phyloP scores from a whole-genome alignment of 805 yeast species.

The Tetrapisispora iriomotensis region DNA sequence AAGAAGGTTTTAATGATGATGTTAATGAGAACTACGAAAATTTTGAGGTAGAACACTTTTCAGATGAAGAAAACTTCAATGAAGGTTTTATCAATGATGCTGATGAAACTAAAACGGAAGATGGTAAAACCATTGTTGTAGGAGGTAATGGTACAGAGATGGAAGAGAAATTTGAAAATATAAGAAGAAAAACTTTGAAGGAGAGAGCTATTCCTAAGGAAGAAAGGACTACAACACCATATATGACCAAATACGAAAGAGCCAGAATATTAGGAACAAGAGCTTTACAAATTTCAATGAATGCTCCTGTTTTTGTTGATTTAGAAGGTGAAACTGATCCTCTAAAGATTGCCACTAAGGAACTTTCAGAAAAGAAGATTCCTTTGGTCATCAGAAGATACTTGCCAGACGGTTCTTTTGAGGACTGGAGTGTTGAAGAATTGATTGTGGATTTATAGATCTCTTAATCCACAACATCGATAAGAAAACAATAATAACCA shows the following conservation, averaged over 20 bases:
- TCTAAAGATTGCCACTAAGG: constrained; percentile 94
- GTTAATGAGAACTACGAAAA: constrained; percentile 59
- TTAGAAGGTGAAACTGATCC: constrained; percentile 99
- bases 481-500: background rate
- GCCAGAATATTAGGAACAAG: constrained; percentile 97
- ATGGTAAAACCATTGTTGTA: constrained; percentile 62
- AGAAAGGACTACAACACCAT: constrained; percentile 89
- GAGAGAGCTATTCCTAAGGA: constrained; percentile 86
- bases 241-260: constrained; percentile 97
- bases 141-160: constrained; percentile 64
- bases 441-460: constrained; percentile 69
- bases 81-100: constrained; percentile 17
- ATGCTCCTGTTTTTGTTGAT: constrained; percentile 96
- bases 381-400: constrained; percentile 94
- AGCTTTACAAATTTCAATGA: constrained; percentile 94
- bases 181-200: constrained; percentile 53
- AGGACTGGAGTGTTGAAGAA: constrained; percentile 99
- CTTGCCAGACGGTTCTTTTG: constrained; percentile 92
- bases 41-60: constrained; percentile 75
- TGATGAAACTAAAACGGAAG: constrained; percentile 37
- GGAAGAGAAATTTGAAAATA: constrained; percentile 26
- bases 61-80: constrained; percentile 53
- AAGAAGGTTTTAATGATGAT: constrained; percentile 56
- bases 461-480: background rate
- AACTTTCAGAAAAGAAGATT: constrained; percentile 84